Percentiles rank a stretch among this genome's conserved stretches.
Evolutionary conservation across 371 early-diverging fungal species (phyloP).

Genomic region (Rhizopus microsporus): DNA sequence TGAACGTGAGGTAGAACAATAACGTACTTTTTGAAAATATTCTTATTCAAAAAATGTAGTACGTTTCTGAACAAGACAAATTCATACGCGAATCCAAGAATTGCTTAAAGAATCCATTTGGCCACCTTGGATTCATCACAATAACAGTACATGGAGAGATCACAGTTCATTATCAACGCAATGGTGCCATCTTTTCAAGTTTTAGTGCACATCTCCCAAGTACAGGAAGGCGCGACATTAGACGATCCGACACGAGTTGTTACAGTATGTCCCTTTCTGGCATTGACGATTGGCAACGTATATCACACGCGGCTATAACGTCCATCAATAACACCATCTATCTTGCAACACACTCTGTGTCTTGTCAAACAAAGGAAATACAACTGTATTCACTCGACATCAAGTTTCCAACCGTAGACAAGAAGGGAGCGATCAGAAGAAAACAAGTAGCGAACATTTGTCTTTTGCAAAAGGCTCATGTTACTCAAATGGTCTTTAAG

Average conservation of each 20-base stretch:
- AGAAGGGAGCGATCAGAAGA: slow-evolving; percentile 19
- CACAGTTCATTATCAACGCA: slow-evolving; percentile 48
- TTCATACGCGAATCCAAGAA: slow-evolving; percentile 19
- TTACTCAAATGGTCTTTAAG: slow-evolving; percentile 17
- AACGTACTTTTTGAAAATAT: background rate
- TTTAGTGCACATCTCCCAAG: slow-evolving; percentile 40
- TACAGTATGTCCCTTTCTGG: slow-evolving; percentile 41
- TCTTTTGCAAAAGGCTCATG: slow-evolving; percentile 4
- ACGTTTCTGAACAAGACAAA: slow-evolving; percentile 14
- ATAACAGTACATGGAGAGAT: slow-evolving; percentile 47
- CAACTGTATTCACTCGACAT: slow-evolving; percentile 33
- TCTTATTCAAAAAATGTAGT: slow-evolving; percentile 12
- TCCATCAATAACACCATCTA: slow-evolving; percentile 34
- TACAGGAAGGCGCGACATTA: slow-evolving; percentile 26
- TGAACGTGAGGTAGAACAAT: slow-evolving; percentile 35
- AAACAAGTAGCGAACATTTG: slow-evolving; percentile 6
- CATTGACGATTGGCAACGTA: slow-evolving; percentile 39
- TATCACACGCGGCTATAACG: slow-evolving; percentile 45
- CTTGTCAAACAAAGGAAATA: slow-evolving; percentile 30
- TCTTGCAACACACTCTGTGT: slow-evolving; percentile 40
- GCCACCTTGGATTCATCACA: slow-evolving; percentile 40
- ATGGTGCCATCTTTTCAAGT: slow-evolving; percentile 36
- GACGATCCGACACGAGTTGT: slow-evolving; percentile 36
- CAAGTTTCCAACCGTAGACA: slow-evolving; percentile 29
- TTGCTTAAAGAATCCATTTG: slow-evolving; percentile 50